Percentiles rank a stretch among this genome's conserved stretches.
phyloP scores from a whole-genome alignment of 2,329 filamentous ascomycete genomes.

The Dothidotthia symphoricarpi region DNA sequence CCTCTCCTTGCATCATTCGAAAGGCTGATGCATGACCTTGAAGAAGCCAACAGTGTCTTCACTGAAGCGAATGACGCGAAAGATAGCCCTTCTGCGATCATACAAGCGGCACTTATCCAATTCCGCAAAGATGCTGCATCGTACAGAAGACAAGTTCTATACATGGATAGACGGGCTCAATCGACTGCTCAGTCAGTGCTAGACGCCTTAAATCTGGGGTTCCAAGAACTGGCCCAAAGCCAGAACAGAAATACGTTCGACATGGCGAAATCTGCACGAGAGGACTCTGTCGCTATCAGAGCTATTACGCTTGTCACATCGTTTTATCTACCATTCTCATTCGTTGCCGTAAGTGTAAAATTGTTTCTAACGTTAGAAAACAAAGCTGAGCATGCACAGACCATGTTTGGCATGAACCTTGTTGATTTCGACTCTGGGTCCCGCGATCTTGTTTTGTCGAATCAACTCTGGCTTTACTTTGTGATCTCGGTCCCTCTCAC shows the following conservation, averaged over 20 bases:
- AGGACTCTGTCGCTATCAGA: slow-evolving; percentile 6
- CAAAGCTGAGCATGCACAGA: too few species aligned
- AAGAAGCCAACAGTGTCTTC: not conserved
- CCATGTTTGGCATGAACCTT: slow-evolving; percentile 7
- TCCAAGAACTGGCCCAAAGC: slow-evolving; percentile 4
- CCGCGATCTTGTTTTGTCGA: slow-evolving; percentile 3
- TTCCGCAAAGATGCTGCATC: slow-evolving; percentile 1
- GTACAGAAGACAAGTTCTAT: not conserved
- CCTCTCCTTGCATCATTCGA: not conserved
- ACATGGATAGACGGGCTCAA: slow-evolving; percentile 1
- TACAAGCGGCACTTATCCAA: not conserved
- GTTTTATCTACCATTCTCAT: slow-evolving; percentile 7
- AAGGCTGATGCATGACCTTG: not conserved
- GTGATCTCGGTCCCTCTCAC: slow-evolving; percentile 3
- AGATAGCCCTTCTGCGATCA: too few species aligned
- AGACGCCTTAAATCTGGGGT: slow-evolving; percentile 2
- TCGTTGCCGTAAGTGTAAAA: slow-evolving; percentile 8
- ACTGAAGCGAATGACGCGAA: too few species aligned
- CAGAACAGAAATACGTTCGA: slow-evolving; percentile 1
- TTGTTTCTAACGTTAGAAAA: too few species aligned
- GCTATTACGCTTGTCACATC: slow-evolving; percentile 5
- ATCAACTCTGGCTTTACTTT: slow-evolving; percentile 6
- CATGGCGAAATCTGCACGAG: slow-evolving; percentile 2
- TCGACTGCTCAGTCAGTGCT: slow-evolving; percentile 1
- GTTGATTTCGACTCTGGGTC: slow-evolving; percentile 3